A percentile compares a stretch with the other conserved stretches of the same genome.
Conservation (phyloP, 2,329 filamentous ascomycete species). For the Venturia asperata region DNA sequence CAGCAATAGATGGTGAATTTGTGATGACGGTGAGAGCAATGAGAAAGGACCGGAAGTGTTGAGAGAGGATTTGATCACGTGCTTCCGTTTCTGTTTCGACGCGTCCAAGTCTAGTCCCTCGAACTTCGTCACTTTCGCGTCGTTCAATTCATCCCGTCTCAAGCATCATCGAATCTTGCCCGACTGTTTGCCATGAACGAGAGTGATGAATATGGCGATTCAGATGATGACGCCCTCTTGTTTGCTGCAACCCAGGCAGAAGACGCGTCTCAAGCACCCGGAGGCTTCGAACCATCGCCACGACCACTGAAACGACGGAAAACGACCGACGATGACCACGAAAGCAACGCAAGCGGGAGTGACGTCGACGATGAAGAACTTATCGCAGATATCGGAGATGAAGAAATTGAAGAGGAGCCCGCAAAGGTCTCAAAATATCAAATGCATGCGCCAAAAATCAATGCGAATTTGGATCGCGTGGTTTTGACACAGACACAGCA, state of each 20-base stretch:
- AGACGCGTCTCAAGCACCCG: slow-evolving; percentile 25
- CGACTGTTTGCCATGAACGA: slow-evolving; percentile 9
- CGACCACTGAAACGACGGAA: slow-evolving; percentile 33
- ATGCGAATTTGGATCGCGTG: slow-evolving; percentile 35
- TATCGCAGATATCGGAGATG: slow-evolving; percentile 9
- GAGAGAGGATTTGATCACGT: not conserved
- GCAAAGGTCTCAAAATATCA: slow-evolving; percentile 35
- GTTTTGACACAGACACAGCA: slow-evolving; percentile 40
- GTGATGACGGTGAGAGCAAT: no score
- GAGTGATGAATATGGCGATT: slow-evolving; percentile 55
- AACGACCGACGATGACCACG: slow-evolving; percentile 22
- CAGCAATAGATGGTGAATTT: no score
- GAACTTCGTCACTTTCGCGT: slow-evolving; percentile 3
- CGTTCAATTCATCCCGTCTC: not conserved
- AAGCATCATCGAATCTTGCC: not conserved
- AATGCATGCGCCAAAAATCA: slow-evolving; percentile 38
- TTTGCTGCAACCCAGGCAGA: slow-evolving; percentile 50
- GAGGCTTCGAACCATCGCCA: slow-evolving; percentile 30
- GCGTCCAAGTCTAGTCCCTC: not conserved
- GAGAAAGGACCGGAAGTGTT: not conserved
- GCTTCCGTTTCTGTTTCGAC: not conserved
- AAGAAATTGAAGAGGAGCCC: slow-evolving; percentile 18
- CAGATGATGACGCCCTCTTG: slow-evolving; percentile 60
- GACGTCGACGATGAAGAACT: slow-evolving; percentile 19
- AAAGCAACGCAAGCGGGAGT: slow-evolving; percentile 23